A percentile compares a stretch with the other conserved stretches of the same genome.
phyloP scores from a whole-genome alignment of 176 grass and related monocot genomes.

The Pontederia paniculata region DNA sequence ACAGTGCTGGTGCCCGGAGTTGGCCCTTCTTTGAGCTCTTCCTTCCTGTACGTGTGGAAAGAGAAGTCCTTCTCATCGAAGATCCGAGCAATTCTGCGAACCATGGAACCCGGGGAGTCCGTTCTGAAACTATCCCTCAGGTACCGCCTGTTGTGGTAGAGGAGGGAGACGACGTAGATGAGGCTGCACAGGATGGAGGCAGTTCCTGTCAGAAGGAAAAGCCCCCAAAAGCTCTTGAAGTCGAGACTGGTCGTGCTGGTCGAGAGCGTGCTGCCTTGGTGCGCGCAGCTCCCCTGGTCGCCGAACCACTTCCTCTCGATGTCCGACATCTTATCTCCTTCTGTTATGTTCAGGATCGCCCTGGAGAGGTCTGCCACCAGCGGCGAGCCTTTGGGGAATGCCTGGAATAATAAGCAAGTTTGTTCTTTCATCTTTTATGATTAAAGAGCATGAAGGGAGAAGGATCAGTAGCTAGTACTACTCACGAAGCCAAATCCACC shows the following conservation, averaged over 20 bases:
- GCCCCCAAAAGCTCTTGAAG: conserved; percentile 66
- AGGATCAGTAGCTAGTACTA: not conserved
- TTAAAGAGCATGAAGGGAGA: not conserved
- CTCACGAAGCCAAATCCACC: conserved; percentile 46
- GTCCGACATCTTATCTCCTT: conserved; percentile 32
- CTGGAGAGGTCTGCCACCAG: conserved; percentile 50
- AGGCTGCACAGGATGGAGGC: conserved; percentile 30
- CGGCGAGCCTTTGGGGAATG: conserved; percentile 48
- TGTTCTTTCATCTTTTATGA: too few species aligned
- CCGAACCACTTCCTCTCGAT: conserved; percentile 71
- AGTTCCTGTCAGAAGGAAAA: conserved; percentile 66
- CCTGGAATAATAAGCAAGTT: too few species aligned
- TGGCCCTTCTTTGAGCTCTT: not conserved
- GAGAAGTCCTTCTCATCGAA: conserved; percentile 32
- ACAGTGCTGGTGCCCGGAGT: not conserved
- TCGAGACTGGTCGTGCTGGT: conserved; percentile 40
- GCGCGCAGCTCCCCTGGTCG: conserved; percentile 11
- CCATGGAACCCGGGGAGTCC: not conserved
- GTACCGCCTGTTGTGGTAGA: not conserved
- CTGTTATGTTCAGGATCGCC: conserved; percentile 56
- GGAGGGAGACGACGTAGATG: conserved; percentile 22
- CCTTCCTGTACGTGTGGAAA: conserved; percentile 27
- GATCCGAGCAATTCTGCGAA: conserved; percentile 15
- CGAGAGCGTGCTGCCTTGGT: conserved; percentile 15
- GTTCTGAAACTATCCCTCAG: not conserved